Conservation (phyloP, 768 basidiomycete species). For the Mycena belliarum region DNA sequence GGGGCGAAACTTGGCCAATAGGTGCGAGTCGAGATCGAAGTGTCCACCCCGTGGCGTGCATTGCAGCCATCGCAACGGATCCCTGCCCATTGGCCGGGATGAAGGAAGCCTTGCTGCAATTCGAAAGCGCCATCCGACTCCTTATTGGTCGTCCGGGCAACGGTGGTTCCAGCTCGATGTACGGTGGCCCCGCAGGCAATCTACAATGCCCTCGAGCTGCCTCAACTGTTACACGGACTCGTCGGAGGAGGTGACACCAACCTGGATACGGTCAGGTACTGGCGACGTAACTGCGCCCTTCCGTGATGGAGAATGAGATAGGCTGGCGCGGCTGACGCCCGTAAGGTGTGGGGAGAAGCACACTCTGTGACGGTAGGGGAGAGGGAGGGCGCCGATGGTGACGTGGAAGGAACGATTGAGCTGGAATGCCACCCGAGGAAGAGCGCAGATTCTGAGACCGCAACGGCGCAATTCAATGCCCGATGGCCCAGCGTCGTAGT, state of each 20-base stretch:
- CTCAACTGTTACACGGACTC: not conserved
- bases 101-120: too few species aligned
- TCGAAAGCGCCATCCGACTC: too few species aligned
- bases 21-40: not conserved
- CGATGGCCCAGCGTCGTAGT: too few species aligned
- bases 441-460: conserved; percentile 5
- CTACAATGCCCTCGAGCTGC: not conserved
- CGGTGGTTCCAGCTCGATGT: too few species aligned
- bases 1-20: not conserved
- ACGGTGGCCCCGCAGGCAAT: not conserved
- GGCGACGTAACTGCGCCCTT: too few species aligned
- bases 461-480: not conserved
- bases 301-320: conserved; percentile 2
- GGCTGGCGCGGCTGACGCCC: conserved; percentile 6
- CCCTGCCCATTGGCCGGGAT: not conserved
- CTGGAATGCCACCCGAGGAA: conserved; percentile 11
- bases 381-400: conserved; percentile 6
- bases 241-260: conserved; percentile 2
- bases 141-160: too few species aligned
- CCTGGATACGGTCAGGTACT: not conserved
- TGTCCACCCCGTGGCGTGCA: not conserved
- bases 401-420: conserved; percentile 7
- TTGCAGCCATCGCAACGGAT: too few species aligned
- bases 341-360: not conserved
- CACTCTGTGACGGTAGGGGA: not conserved